Conservation (phyloP, 495 filamentous ascomycete genomes). For the Penicillium pulvis region DNA sequence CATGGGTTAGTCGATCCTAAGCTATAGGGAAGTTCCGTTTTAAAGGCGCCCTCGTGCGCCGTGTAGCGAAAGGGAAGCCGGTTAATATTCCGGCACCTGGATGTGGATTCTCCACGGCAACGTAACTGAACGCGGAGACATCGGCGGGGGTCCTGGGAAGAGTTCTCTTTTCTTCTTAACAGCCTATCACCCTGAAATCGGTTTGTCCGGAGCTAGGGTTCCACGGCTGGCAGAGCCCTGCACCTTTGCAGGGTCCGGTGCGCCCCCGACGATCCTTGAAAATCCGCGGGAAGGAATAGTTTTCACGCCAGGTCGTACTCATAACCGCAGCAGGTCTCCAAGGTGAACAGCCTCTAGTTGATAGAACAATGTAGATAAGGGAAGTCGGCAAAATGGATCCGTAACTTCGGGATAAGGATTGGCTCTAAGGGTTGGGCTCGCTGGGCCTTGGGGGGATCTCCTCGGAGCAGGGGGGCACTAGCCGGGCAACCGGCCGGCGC, state of each 20-base stretch:
- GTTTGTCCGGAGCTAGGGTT: conserved; percentile 48
- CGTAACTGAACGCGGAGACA: conserved; percentile 61
- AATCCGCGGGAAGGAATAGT: conserved; percentile 68
- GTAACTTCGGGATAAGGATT: conserved; percentile 74
- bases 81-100: conserved; percentile 71
- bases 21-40: conserved; percentile 67
- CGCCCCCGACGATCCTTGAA: conserved; percentile 68
- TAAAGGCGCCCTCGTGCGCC: conserved; percentile 60
- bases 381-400: conserved; percentile 74
- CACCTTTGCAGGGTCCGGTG: conserved; percentile 67
- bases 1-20: conserved; percentile 71
- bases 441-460: conserved; percentile 17
- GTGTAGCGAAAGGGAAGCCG: conserved; percentile 67
- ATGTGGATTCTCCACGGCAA: conserved; percentile 67
- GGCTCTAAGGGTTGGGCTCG: conserved; percentile 62
- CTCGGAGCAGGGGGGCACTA: conserved; percentile 51
- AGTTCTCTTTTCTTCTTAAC: conserved; percentile 31
- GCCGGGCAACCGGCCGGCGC: conserved; percentile 54
- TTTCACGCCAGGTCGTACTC: conserved; percentile 68
- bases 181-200: conserved; percentile 55
- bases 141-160: conserved; percentile 57
- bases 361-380: conserved; percentile 71
- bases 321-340: conserved; percentile 74
- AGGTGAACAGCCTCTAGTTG: conserved; percentile 74
- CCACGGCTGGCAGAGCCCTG: conserved; percentile 48